Evolutionary conservation across 2,329 filamentous ascomycete species (phyloP).

Genomic region (Phyllosticta citrichinensis): DNA sequence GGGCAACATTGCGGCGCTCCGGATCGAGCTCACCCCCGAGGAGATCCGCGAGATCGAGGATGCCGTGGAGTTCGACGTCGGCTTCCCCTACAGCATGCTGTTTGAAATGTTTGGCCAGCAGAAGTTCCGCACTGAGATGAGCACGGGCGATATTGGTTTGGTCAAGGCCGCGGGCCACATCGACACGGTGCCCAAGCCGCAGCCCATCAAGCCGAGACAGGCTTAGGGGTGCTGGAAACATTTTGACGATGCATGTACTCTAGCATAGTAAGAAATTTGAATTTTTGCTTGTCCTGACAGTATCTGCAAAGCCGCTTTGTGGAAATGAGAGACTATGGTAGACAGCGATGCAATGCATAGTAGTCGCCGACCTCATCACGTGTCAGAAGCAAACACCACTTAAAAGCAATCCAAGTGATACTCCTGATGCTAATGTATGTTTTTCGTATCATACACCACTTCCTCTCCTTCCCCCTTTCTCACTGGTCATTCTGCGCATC

Average conservation of each 20-base stretch:
- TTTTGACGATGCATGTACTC: not conserved
- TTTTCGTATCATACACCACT: not conserved
- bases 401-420: not conserved
- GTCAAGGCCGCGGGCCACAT: conserved; percentile 21
- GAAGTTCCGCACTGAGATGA: conserved; percentile 22
- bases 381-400: too few species aligned
- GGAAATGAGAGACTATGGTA: too few species aligned
- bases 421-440: not conserved
- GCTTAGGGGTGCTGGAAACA: not conserved
- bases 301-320: too few species aligned
- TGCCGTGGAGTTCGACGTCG: conserved; percentile 51
- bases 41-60: conserved; percentile 59
- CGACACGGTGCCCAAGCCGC: conserved; percentile 15
- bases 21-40: conserved; percentile 46
- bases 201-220: conserved; percentile 9
- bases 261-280: too few species aligned
- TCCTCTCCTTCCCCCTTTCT: not conserved
- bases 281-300: too few species aligned
- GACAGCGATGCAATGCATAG: too few species aligned
- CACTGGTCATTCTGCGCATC: not conserved
- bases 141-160: conserved; percentile 19
- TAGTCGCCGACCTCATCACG: too few species aligned
- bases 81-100: conserved; percentile 57
- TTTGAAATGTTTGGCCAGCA: conserved; percentile 10
- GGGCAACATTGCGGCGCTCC: conserved; percentile 59